Conservation (phyloP, 2,329 filamentous ascomycete species). For the Lomentospora prolificans region DNA sequence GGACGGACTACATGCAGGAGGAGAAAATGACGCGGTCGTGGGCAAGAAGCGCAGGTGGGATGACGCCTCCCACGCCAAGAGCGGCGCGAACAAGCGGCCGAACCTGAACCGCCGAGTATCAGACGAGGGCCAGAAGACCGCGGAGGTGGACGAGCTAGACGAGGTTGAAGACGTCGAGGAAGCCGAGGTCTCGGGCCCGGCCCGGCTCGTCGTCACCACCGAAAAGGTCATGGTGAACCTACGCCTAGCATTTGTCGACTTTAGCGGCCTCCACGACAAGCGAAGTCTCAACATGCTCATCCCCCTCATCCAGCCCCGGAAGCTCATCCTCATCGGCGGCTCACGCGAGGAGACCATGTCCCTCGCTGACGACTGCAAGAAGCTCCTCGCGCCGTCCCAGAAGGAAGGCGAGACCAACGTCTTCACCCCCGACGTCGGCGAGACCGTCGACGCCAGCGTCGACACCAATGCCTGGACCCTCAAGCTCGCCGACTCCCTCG, state of each 20-base stretch:
- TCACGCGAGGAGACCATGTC: conserved; percentile 66
- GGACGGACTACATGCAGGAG: conserved; percentile 19
- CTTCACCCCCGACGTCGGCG: conserved; percentile 69
- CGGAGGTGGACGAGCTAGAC: conserved; percentile 46
- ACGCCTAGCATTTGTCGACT: conserved; percentile 81
- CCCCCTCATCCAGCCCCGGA: conserved; percentile 85
- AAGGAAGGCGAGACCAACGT: conserved; percentile 39
- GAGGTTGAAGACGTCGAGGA: conserved; percentile 43
- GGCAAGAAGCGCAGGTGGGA: conserved; percentile 96
- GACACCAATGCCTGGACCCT: conserved; percentile 97
- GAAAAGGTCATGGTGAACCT: conserved; percentile 59
- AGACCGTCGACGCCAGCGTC: conserved; percentile 76
- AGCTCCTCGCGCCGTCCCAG: conserved; percentile 43
- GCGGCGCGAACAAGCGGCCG: conserved; percentile 49
- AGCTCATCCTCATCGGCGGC: conserved; percentile 85
- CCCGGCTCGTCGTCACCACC: conserved; percentile 59
- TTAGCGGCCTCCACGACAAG: conserved; percentile 84
- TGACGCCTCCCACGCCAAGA: conserved; percentile 33
- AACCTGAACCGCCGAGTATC: conserved; percentile 32
- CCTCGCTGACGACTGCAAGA: conserved; percentile 71
- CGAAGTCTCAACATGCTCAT: conserved; percentile 91
- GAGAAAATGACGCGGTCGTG: conserved; percentile 50
- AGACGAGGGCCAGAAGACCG: conserved; percentile 26
- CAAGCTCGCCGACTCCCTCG: conserved; percentile 74
- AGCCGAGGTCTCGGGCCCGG: conserved; percentile 50